These are phyloP conservation scores for Epithele typhae DNA, from an alignment of 768 basidiomycete genomes.

Conservation along the genomic window DNA sequence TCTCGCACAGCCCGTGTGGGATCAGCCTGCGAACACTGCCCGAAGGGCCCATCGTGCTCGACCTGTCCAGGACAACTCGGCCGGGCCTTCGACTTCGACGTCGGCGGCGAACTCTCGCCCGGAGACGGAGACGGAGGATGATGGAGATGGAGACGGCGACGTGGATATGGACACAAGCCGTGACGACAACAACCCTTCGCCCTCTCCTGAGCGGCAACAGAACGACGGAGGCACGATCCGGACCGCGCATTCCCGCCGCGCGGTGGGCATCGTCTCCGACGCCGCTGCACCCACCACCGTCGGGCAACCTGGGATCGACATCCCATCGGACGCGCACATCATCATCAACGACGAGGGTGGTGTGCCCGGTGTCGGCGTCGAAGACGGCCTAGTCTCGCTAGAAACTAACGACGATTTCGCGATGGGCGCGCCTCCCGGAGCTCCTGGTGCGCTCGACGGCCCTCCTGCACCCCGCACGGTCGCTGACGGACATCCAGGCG, in stretches of 20 bases:
- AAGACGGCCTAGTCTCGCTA: conserved; percentile 71
- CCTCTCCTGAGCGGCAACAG: conserved; percentile 26
- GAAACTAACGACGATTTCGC: conserved; percentile 86
- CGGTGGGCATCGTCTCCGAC: conserved; percentile 47
- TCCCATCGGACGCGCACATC: conserved; percentile 46
- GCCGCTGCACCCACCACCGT: conserved; percentile 23
- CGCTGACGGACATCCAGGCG: conserved; percentile 17
- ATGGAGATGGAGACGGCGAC: conserved; percentile 66
- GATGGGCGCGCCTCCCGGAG: conserved; percentile 87
- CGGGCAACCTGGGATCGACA: conserved; percentile 30
- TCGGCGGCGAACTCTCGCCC: conserved; percentile 52
- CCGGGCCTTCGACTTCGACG: conserved; percentile 23
- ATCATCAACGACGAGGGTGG: conserved; percentile 47
- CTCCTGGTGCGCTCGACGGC: conserved; percentile 71
- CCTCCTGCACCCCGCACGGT: conserved; percentile 21
- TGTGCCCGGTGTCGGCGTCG: conserved; percentile 50
- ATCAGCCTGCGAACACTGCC: conserved; percentile 28
- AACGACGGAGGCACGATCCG: conserved; percentile 20
- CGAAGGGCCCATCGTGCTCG: conserved; percentile 21
- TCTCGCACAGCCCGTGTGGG: conserved; percentile 63
- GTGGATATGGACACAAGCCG: conserved; percentile 44
- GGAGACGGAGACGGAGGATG: conserved; percentile 78
- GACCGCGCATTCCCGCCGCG: conserved; percentile 33
- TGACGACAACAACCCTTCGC: conserved; percentile 27
- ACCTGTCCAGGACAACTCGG: conserved; percentile 21